Evolutionary conservation across 2,329 filamentous ascomycete genomes (phyloP).

Genomic region (Scedosporium aurantiacum): DNA sequence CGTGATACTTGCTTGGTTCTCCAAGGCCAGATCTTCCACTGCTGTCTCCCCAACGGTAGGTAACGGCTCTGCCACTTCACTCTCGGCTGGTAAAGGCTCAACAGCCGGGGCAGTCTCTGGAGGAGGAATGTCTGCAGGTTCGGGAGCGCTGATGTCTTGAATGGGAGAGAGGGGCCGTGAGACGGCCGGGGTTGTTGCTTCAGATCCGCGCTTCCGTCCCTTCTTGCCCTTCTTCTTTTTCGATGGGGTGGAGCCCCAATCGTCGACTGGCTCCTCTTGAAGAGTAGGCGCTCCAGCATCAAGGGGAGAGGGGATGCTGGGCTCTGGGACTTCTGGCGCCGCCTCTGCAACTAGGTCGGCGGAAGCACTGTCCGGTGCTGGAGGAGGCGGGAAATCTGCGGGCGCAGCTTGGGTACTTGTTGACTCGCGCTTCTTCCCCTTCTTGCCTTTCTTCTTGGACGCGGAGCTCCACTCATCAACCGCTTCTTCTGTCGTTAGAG

Average conservation of each 20-base stretch:
- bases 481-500: constrained; percentile 14
- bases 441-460: constrained; percentile 35
- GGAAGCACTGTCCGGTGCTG: not conserved
- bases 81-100: not conserved
- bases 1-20: too few relatives aligned
- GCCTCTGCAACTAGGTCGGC: not conserved
- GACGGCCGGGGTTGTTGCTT: not conserved
- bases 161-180: constrained; percentile 2
- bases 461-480: constrained; percentile 20
- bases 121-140: not conserved
- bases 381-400: not conserved
- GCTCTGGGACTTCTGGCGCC: not conserved
- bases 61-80: not conserved
- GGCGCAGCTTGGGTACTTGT: not conserved
- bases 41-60: not conserved
- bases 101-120: not conserved
- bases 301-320: too few relatives aligned
- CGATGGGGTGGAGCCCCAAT: constrained; percentile 4
- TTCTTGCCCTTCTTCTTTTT: constrained; percentile 25
- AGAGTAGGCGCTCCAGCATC: too few relatives aligned
- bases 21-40: not conserved
- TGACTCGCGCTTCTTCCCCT: constrained; percentile 21
- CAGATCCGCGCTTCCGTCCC: constrained; percentile 18
- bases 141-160: not conserved
- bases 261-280: constrained; percentile 7